Evolutionary conservation across 495 filamentous ascomycete species (phyloP), one percentile per base, ranked within the genome.

Genomic region (Trichocladium uniseriatum): DNA sequence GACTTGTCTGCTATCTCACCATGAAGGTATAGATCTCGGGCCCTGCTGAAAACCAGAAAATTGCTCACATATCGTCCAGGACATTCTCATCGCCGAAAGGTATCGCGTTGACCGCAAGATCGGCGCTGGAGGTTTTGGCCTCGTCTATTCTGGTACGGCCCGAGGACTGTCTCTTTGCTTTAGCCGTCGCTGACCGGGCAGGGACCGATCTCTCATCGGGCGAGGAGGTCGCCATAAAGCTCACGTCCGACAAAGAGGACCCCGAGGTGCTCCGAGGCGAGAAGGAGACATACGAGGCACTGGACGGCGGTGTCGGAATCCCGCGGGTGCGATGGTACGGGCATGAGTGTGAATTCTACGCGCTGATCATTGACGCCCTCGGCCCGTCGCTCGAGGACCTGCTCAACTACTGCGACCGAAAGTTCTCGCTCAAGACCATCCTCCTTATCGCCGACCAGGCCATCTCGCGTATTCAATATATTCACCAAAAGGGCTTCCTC

Each of bases 371-470:
- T 28, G 59, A 69, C 35, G 52, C 66, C 42, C 64, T 72, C 27
- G 67, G 69, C n/a, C 69, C 66, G 19, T 64, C 54, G 31, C 63
- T 72, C 13, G 52, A 66, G 49, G 56, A 66, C 28, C 50, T 72
- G 24, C 57, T 69, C 51, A 55, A 63, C 36, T 65, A 63, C 45
- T 63, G 62, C 48, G 43, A 45, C 43, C 34, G 49, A n/a, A 45
- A 34, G 16, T 71, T 71, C 45, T 69, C 66, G 21, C 63, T 71
- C 31, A 69, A 66, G 60, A 71, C 68, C 20, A 60, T 65, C 31
- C 54, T 70, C 27, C 60, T 71, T 36, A 48, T 70, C 31, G 57
- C 60, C 9, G 61, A 71, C 58, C 63, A 71, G 56, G 53, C 57
- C 16, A 49, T 70, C 43, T 51, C 45, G 32, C 56, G 58, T 27